These are phyloP conservation scores for Dichotomocladium elegans DNA, from an alignment of 371 early-diverging fungal genomes.

Conservation along the genomic window DNA sequence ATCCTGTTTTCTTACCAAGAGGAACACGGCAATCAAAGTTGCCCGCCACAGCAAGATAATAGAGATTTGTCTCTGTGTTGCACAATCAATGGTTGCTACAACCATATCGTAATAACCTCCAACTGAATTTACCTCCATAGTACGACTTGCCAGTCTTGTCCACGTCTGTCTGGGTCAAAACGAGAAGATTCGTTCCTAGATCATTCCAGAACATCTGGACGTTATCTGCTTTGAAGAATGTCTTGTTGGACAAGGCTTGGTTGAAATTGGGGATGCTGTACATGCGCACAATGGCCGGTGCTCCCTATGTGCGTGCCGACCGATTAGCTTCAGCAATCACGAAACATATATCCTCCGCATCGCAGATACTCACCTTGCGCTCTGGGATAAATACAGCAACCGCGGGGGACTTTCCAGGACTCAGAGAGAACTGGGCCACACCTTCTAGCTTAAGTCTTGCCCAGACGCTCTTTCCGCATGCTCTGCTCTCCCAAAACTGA, in stretches of 20 bases:
- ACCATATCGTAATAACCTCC: neutral
- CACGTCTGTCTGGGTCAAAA: conserved; percentile 91
- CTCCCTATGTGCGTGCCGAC: conserved; percentile 36
- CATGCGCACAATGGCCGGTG: conserved; percentile 79
- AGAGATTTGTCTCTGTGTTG: conserved; percentile 77
- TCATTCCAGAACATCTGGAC: conserved; percentile 91
- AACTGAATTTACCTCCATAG: conserved; percentile 66
- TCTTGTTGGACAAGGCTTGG: conserved; percentile 78
- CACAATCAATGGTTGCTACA: neutral
- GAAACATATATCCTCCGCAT: neutral
- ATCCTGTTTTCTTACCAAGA: conserved; percentile 58
- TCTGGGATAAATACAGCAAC: conserved; percentile 90
- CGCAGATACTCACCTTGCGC: conserved; percentile 53
- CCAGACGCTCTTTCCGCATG: conserved; percentile 55
- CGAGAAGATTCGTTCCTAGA: conserved; percentile 87
- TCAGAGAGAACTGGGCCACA: conserved; percentile 78
- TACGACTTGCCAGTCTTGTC: conserved; percentile 94
- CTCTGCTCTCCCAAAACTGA: conserved; percentile 81
- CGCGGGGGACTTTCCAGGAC: conserved; percentile 80
- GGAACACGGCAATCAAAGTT: conserved; percentile 90
- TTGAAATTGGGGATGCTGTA: conserved; percentile 75
- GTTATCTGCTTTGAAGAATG: conserved; percentile 92
- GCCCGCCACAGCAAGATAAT: conserved; percentile 88
- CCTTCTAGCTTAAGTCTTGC: conserved; percentile 75
- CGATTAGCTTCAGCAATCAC: conserved; percentile 12